Conservation (phyloP, 2,329 filamentous ascomycete species). For the Aureobasidium sp. region DNA sequence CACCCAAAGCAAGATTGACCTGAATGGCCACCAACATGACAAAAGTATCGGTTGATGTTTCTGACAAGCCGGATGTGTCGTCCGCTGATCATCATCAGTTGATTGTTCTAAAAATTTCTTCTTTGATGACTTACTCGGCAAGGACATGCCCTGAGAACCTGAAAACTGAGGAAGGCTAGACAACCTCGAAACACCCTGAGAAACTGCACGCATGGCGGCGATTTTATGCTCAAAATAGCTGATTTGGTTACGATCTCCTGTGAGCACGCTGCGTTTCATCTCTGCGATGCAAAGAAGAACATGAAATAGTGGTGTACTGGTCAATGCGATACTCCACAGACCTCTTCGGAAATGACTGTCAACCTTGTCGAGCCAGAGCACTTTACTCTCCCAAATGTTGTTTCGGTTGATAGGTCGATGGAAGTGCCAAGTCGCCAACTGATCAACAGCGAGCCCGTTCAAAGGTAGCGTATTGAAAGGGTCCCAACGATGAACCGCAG, state of each 20-base stretch:
- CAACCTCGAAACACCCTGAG: constrained; percentile 6
- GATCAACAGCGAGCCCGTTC: constrained; percentile 10
- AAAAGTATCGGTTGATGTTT: constrained; percentile 9
- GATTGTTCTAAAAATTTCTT: no score
- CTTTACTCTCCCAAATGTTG: constrained; percentile 15
- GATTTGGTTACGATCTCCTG: constrained; percentile 12
- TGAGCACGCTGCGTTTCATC: constrained; percentile 13
- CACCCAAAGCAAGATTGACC: constrained; percentile 6
- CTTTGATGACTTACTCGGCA: not conserved
- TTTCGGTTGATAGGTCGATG: constrained; percentile 10
- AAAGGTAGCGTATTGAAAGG: constrained; percentile 12
- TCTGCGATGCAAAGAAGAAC: constrained; percentile 8
- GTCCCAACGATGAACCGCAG: constrained; percentile 11
- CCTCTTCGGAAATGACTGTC: constrained; percentile 6
- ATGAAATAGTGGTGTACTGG: constrained; percentile 12
- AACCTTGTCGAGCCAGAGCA: constrained; percentile 15
- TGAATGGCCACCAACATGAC: constrained; percentile 14
- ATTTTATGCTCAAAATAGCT: constrained; percentile 14
- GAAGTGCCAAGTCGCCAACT: constrained; percentile 12
- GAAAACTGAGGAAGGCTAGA: constrained; percentile 11
- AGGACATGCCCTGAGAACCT: not conserved
- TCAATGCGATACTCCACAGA: constrained; percentile 10
- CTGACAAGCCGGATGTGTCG: not conserved
- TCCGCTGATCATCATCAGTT: not conserved
- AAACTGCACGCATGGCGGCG: constrained; percentile 13